These are phyloP conservation scores for Talaromyces sp. DNA, from an alignment of 2,329 filamentous ascomycete genomes.

Conservation along the genomic window DNA sequence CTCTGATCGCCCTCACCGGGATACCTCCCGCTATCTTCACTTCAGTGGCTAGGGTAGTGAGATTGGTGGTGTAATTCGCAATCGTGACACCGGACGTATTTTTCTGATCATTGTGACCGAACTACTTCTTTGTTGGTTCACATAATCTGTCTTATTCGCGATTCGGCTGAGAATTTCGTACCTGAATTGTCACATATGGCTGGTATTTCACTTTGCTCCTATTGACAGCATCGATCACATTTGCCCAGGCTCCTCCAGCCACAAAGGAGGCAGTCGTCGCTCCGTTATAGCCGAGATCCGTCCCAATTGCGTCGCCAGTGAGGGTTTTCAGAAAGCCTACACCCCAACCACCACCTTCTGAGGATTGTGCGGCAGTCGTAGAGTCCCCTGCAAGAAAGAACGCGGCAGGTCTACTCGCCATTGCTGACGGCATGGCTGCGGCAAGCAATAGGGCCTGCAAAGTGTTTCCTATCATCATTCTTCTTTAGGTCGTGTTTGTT, in stretches of 20 bases:
- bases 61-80: background rate
- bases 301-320: background rate
- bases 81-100: background rate
- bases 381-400: slow-evolving; percentile 8
- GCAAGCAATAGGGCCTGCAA: background rate
- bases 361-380: slow-evolving; percentile 7
- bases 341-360: slow-evolving; percentile 9
- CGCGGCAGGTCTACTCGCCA: background rate
- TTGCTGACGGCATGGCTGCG: background rate
- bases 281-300: slow-evolving; percentile 5
- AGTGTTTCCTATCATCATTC: background rate
- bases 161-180: background rate
- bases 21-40: background rate
- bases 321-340: slow-evolving; percentile 10
- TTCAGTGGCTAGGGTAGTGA: background rate
- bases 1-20: too few relatives aligned
- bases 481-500: background rate
- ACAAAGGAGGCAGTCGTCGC: slow-evolving; percentile 3
- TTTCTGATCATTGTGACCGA: slow-evolving; percentile 13
- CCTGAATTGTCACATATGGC: slow-evolving; percentile 10
- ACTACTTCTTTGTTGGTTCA: background rate
- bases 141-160: too few relatives aligned
- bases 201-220: background rate
- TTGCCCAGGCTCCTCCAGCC: slow-evolving; percentile 4
- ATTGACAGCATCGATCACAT: background rate